Evolutionary conservation across 176 grass and related monocot species (phyloP).

Genomic region (Carex parvula): DNA sequence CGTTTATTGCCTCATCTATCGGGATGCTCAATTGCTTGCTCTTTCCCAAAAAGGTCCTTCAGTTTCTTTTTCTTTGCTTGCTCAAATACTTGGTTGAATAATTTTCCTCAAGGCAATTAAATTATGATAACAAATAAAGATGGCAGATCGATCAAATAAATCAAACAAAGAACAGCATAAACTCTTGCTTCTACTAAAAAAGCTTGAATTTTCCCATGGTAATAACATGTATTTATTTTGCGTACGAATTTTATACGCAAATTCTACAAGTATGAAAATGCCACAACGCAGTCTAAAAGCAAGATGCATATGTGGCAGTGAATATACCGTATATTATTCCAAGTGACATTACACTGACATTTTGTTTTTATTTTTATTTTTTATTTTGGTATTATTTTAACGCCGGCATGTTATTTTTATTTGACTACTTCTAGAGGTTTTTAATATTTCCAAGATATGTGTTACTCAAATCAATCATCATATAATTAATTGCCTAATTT

Average conservation of each 20-base stretch:
- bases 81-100: no score
- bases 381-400: neutral
- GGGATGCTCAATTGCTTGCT: no score
- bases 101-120: no score
- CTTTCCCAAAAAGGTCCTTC: no score
- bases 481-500: neutral
- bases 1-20: no score
- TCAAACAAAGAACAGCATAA: no score
- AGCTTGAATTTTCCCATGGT: no score
- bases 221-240: no score
- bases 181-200: no score
- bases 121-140: no score
- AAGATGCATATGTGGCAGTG: neutral
- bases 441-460: neutral
- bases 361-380: neutral
- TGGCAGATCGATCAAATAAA: no score
- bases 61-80: no score
- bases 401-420: neutral
- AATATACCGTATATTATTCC: neutral
- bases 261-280: neutral
- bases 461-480: neutral
- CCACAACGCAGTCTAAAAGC: neutral
- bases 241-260: neutral
- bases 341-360: neutral
- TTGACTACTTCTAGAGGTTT: neutral